Conservation (phyloP, 345 rosid species). For the Chamaenerion angustifolium region DNA sequence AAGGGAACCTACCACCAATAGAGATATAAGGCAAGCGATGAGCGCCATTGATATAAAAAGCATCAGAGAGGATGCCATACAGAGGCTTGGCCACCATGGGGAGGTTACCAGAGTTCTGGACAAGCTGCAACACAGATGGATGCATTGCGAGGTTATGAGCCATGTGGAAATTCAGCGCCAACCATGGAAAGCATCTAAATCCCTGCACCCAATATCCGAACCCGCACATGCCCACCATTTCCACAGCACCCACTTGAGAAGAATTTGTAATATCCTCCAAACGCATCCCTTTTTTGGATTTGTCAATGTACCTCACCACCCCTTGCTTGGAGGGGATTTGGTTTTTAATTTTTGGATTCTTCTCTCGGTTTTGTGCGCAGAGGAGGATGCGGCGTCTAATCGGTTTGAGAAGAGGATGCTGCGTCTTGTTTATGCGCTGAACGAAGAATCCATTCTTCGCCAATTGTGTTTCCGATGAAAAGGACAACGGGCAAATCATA, state of each 20-base stretch:
- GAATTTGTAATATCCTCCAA: constrained; percentile 16
- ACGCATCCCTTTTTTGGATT: too few relatives aligned
- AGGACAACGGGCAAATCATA: too few relatives aligned
- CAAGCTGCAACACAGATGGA: constrained; percentile 74
- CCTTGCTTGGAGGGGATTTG: too few relatives aligned
- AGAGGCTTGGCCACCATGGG: constrained; percentile 93
- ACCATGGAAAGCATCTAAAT: constrained; percentile 86
- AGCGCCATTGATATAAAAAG: constrained; percentile 47
- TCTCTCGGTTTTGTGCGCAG: too few relatives aligned
- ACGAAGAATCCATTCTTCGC: too few relatives aligned
- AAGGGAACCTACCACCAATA: constrained; percentile 54
- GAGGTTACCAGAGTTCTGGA: constrained; percentile 61
- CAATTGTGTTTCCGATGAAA: too few relatives aligned
- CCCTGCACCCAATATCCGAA: constrained; percentile 89
- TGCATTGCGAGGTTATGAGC: constrained; percentile 49
- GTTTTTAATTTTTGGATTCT: too few relatives aligned
- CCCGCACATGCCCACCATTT: constrained; percentile 57
- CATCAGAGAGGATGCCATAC: constrained; percentile 74
- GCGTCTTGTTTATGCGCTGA: too few relatives aligned
- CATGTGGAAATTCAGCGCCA: constrained; percentile 83
- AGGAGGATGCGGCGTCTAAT: too few relatives aligned
- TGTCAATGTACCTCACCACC: too few relatives aligned
- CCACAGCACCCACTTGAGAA: constrained; percentile 30
- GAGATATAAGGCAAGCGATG: constrained; percentile 75
- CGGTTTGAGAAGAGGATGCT: too few relatives aligned